Conservation (phyloP, 345 rosid genomes). For the Populus deltoides region DNA sequence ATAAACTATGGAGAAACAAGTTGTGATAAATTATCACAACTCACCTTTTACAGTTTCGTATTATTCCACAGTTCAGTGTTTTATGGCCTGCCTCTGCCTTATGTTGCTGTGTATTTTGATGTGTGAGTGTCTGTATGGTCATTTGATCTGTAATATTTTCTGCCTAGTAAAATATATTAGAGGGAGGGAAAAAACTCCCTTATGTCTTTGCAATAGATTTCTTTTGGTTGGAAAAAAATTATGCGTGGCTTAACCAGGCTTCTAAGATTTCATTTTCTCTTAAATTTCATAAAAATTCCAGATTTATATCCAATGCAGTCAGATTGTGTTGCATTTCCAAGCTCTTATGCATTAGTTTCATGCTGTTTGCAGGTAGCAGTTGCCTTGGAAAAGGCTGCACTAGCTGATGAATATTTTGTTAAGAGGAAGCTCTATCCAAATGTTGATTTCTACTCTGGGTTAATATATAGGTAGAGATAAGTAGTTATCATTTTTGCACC, state of each 20-base stretch:
- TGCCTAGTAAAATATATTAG: too few relatives aligned
- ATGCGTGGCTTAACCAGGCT: not conserved
- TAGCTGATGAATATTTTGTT: slow-evolving; percentile 84
- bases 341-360: slow-evolving; percentile 1
- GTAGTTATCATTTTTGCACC: not conserved
- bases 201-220: not conserved
- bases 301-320: not conserved
- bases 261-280: not conserved
- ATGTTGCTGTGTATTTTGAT: not conserved
- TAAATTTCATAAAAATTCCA: not conserved
- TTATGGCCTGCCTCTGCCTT: not conserved
- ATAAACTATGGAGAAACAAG: not conserved
- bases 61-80: not conserved
- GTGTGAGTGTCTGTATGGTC: not conserved
- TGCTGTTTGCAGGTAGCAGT: slow-evolving; percentile 69
- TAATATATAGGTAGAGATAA: slow-evolving; percentile 68
- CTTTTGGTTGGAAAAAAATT: not conserved
- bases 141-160: not conserved
- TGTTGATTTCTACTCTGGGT: slow-evolving; percentile 97
- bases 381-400: slow-evolving; percentile 94
- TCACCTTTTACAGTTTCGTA: not conserved
- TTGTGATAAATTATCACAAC: not conserved
- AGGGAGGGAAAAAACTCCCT: not conserved
- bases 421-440: slow-evolving; percentile 94
- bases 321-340: not conserved